phyloP scores from a whole-genome alignment of 345 rosid genomes.

The Populus simonii region DNA sequence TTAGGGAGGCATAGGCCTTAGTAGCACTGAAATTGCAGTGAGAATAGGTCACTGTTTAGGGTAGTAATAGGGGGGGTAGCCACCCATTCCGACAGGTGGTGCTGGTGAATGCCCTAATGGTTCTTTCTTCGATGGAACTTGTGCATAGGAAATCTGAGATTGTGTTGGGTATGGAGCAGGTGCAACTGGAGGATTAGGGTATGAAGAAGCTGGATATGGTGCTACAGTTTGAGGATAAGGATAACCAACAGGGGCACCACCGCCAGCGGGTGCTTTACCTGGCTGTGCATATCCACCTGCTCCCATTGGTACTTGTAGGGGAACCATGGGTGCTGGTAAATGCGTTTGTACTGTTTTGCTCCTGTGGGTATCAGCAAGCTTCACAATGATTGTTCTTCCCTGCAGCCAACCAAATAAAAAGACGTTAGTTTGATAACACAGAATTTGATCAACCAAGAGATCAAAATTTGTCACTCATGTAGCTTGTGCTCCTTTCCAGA shows the following conservation, averaged over 20 bases:
- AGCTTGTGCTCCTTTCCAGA: background rate
- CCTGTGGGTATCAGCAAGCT: slow-evolving; percentile 55
- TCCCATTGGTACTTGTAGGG: slow-evolving; percentile 33
- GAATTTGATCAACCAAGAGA: background rate
- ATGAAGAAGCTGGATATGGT: slow-evolving; percentile 39
- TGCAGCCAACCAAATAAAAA: slow-evolving; percentile 18
- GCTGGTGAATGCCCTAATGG: slow-evolving; percentile 30
- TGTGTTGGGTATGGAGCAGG: slow-evolving; percentile 39
- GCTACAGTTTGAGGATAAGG: slow-evolving; percentile 40
- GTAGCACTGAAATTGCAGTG: background rate
- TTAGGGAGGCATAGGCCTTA: background rate
- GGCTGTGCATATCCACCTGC: slow-evolving; percentile 48
- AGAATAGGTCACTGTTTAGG: slow-evolving; percentile 17
- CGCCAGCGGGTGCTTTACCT: slow-evolving; percentile 36
- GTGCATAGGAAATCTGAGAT: slow-evolving; percentile 34
- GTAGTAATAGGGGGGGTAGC: slow-evolving; percentile 43
- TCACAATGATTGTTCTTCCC: slow-evolving; percentile 51
- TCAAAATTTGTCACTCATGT: background rate
- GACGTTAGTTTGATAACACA: background rate
- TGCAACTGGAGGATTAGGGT: slow-evolving; percentile 39
- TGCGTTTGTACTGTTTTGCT: slow-evolving; percentile 42
- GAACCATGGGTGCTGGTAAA: slow-evolving; percentile 32
- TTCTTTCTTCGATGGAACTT: slow-evolving; percentile 37
- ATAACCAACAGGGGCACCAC: slow-evolving; percentile 34
- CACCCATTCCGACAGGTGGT: slow-evolving; percentile 47